Percentiles rank a stretch among this genome's conserved stretches.
Evolutionary conservation across 164 flowering plant genomes (phyloP).

Genomic region (Vitis rotundifolia): DNA sequence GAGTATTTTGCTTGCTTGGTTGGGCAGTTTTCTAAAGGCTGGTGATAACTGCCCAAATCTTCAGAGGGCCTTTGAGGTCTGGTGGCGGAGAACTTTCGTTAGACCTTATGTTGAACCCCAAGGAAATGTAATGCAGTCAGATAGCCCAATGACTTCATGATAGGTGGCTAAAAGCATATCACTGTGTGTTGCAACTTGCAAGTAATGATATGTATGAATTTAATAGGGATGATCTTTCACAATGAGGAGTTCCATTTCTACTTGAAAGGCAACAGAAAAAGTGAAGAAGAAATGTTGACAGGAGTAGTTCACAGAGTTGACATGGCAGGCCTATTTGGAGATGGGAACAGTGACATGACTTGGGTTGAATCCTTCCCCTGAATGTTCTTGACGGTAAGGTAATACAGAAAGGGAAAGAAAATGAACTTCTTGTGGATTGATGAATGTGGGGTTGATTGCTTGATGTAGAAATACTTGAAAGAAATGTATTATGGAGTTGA

Average conservation of each 20-base stretch:
- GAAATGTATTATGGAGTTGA: not conserved
- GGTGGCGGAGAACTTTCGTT: constrained; percentile 95
- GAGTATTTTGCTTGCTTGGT: constrained; percentile 79
- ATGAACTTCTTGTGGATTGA: constrained; percentile 2
- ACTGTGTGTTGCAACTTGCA: not conserved
- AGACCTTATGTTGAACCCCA: constrained; percentile 57
- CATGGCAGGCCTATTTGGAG: not conserved
- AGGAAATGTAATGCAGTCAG: constrained; percentile 20
- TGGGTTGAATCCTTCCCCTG: not conserved
- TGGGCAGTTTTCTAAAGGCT: constrained; percentile 72
- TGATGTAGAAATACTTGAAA: not conserved
- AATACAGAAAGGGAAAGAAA: too few species aligned
- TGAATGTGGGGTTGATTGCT: constrained; percentile 13
- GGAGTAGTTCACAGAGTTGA: not conserved
- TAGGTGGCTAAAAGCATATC: not conserved
- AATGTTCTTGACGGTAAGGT: not conserved
- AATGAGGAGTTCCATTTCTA: not conserved
- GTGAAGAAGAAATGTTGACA: not conserved
- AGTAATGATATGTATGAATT: not conserved
- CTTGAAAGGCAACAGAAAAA: not conserved
- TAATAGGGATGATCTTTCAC: not conserved
- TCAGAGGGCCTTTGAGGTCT: constrained; percentile 94
- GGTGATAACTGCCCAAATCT: constrained; percentile 98
- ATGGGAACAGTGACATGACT: not conserved
- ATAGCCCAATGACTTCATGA: constrained; percentile 15